A percentile compares a stretch with the other conserved stretches of the same genome.
These are phyloP conservation scores for Arctostaphylos glauca DNA, from an alignment of 148 eudicot species.

Conservation along the genomic window DNA sequence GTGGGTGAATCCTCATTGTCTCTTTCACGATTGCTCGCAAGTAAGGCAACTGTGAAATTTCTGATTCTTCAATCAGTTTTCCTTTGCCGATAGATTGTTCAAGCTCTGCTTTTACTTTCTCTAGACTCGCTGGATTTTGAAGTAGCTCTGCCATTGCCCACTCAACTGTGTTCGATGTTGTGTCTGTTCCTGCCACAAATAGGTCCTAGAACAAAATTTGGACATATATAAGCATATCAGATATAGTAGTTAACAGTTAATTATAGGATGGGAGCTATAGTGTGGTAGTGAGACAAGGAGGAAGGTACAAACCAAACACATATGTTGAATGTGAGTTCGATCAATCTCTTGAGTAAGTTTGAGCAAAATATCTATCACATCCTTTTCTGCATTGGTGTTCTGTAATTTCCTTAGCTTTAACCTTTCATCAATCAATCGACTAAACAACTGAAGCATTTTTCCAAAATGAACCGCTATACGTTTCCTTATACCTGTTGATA, in stretches of 20 bases:
- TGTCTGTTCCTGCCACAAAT: conserved; percentile 14
- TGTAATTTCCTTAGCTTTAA: neutral
- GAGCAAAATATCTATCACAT: conserved; percentile 27
- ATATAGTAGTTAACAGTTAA: no score
- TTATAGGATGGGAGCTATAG: neutral
- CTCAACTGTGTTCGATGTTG: conserved; percentile 14
- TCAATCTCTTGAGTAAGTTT: conserved; percentile 14
- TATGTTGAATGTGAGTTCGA: conserved; percentile 18
- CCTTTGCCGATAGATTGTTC: conserved; percentile 13
- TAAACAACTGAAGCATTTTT: conserved; percentile 15
- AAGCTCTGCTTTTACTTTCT: conserved; percentile 7
- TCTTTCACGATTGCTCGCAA: conserved; percentile 9
- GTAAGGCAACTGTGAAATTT: conserved; percentile 9
- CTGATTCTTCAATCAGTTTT: conserved; percentile 1
- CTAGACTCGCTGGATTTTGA: neutral
- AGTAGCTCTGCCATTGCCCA: conserved; percentile 17
- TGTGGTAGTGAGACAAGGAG: neutral
- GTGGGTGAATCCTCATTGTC: conserved; percentile 12
- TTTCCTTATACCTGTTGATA: neutral
- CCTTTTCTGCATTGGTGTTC: neutral
- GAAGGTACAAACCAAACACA: conserved; percentile 16
- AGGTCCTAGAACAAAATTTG: conserved; percentile 1
- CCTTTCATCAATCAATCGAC: conserved; percentile 11
- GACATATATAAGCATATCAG: neutral
- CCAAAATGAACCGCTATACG: neutral